phyloP scores from a whole-genome alignment of 306 rosid genomes.

The Trifolium dubium region DNA sequence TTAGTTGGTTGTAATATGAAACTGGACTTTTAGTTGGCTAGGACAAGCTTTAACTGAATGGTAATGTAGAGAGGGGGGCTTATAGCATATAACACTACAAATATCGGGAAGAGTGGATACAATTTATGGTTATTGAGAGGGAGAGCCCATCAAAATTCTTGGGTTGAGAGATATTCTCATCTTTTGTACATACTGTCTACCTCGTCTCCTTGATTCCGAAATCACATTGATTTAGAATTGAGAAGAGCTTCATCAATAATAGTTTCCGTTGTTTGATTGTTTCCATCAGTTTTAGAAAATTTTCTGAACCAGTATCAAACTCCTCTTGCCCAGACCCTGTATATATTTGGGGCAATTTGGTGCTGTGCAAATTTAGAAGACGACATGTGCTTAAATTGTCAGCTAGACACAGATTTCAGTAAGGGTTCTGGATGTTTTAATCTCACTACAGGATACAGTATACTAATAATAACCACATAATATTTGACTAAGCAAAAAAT shows the following conservation, averaged over 20 bases:
- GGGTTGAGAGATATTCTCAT: constrained; percentile 16
- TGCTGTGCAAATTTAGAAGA: constrained; percentile 11
- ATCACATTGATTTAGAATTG: constrained; percentile 4
- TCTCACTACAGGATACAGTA: background rate
- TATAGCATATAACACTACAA: background rate
- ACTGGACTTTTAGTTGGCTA: constrained; percentile 16
- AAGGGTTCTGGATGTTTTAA: background rate
- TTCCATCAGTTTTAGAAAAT: constrained; percentile 3
- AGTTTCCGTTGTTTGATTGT: constrained; percentile 11
- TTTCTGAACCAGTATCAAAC: constrained; percentile 15
- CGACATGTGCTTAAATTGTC: background rate
- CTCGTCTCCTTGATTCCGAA: constrained; percentile 16
- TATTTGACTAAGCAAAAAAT: background rate
- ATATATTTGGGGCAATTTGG: constrained; percentile 24
- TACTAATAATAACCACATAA: background rate
- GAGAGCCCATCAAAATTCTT: constrained; percentile 3
- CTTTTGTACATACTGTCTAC: constrained; percentile 18
- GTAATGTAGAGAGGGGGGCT: constrained; percentile 9
- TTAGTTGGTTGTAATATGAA: constrained; percentile 12
- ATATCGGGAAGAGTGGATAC: background rate
- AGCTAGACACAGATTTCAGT: background rate
- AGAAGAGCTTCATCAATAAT: background rate
- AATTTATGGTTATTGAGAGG: constrained; percentile 7
- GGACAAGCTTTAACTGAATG: constrained; percentile 31
- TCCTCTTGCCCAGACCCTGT: constrained; percentile 9